Evolutionary conservation across 495 filamentous ascomycete genomes (phyloP), one percentile per base, ranked within the genome.

Genomic region (Bacidia rubella): DNA sequence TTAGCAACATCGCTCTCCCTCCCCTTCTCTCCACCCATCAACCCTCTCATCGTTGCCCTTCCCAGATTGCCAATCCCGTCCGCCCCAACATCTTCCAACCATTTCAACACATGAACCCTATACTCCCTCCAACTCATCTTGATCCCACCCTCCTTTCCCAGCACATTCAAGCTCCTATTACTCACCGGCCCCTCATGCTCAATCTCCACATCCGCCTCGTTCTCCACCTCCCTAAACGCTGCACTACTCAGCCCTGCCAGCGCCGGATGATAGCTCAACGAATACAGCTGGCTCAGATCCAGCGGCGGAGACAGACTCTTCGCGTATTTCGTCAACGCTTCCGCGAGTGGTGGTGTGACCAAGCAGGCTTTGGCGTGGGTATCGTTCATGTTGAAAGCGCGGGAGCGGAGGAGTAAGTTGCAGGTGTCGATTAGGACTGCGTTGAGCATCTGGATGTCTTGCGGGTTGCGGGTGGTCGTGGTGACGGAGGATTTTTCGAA

Each of bases 361-460:
- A 83, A 66, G 55, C 87, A 90, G 15, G 83, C 87, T 24, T 80
- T 68, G 2, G 87, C 78, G 63, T 88, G 87, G 11, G 72, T 63
- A 55, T 92, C 86, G 10, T 75, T 69, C 1, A 65, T 67, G 40
- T 80, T 79, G 27, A 95, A 80, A 0, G 83, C 88, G 12, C 83
- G 81, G 20, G 79, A 80, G 19, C 86, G 77, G 87, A 89, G 93
- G 12, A 94, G 58, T 43, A 86, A 76, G 60, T 95, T 93, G 69
- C 86, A 92, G 39, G 87, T 74, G 60, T 95, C 89, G 83, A 92
- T 92, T 26, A 94, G 74, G 60, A 83, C 88, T 9, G 83, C 83
- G 64, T 95, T 95, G 68, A 92, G 90, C 20, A 75, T 70, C 40
- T 78, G 74, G 49, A 88, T 77, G 58, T 75, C 78, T 56, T 66